Base-by-base conservation (phyloP, 345 rosid genomes). In the Citrus mangshanensis region DNA sequence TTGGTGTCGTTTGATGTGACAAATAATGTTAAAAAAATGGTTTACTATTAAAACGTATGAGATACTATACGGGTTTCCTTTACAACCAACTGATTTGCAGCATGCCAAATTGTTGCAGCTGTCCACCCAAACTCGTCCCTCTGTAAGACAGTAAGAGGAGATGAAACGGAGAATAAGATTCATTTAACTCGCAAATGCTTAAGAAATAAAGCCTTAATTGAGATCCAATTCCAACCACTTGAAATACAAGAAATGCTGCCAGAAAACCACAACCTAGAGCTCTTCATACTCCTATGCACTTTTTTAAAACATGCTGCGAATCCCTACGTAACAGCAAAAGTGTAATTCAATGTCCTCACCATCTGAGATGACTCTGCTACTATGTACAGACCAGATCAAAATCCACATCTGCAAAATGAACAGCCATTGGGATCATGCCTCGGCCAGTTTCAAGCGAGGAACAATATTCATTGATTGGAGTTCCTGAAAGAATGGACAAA, bases 391-490 rank as follows among this genome's bases (percentile, higher is more conserved):
- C 55, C 25, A 72, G 32, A 72, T 72, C 42, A 55, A 51, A 40
- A 32, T 30, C 64, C 19, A 22, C 24, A 5, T 56, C 22, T 72
- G 24, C 1, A 61, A 13, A 18, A 73, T 7, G 34, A 37, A 24
- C 6, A 7, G 51, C 37, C 19, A 51, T 54, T n/a, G 16, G 9
- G 32, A 73, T 88, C 90, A 92, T 42, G 90, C 90, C 85, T 89
- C 93, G 0, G 77, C 78, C 27, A 95, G 89, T 62, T 72, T 83
- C 72, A 95, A 73, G 64, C 95, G 90, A 6, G 97, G 97, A 75
- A 89, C 91, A 18, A 89, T 85, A 61, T 95, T 93, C 97, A 95
- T 93, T 0, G 98, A 93, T 77, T 90, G 93, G 54, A 95, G 92
- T 81, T 95, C 98, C 97, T 94, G 87, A 22, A 64, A 70, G 9